Percentiles rank a stretch among this genome's conserved stretches.
phyloP scores from a whole-genome alignment of 2,329 filamentous ascomycete genomes.

The Aspergillus sp. region DNA sequence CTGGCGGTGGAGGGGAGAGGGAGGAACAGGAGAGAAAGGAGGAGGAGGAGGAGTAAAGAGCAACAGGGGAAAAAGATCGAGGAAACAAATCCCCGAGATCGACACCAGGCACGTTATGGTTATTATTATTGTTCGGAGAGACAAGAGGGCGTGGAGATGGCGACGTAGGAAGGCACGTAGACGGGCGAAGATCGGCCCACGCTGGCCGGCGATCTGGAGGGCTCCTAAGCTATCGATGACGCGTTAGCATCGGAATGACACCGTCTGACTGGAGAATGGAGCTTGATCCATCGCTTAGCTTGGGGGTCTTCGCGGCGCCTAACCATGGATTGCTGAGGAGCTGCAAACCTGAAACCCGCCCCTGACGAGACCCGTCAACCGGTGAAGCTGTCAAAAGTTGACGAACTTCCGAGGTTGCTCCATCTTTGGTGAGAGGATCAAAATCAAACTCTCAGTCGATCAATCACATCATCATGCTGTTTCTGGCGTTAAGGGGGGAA shows the following conservation, averaged over 20 bases:
- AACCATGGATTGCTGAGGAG: constrained; percentile 6
- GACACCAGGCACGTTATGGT: constrained; percentile 5
- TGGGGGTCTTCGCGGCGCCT: neutral
- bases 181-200: constrained; percentile 23
- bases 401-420: neutral
- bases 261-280: constrained; percentile 8
- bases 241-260: constrained; percentile 17
- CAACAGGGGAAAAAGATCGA: constrained; percentile 6
- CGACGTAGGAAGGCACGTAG: constrained; percentile 15
- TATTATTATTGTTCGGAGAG: neutral
- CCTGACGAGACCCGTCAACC: constrained; percentile 1
- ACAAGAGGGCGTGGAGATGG: constrained; percentile 3
- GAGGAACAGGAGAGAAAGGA: neutral
- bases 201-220: constrained; percentile 18
- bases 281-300: neutral
- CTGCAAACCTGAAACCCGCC: constrained; percentile 11
- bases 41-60: neutral
- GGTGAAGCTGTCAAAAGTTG: constrained; percentile 1
- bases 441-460: neutral
- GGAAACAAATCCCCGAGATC: constrained; percentile 9
- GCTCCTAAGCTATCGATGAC: constrained; percentile 17
- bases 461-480: neutral
- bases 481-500: neutral
- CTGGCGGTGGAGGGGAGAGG: neutral
- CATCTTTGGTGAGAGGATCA: neutral